phyloP scores from a whole-genome alignment of 164 flowering plant genomes.

The Aristolochia contorta region DNA sequence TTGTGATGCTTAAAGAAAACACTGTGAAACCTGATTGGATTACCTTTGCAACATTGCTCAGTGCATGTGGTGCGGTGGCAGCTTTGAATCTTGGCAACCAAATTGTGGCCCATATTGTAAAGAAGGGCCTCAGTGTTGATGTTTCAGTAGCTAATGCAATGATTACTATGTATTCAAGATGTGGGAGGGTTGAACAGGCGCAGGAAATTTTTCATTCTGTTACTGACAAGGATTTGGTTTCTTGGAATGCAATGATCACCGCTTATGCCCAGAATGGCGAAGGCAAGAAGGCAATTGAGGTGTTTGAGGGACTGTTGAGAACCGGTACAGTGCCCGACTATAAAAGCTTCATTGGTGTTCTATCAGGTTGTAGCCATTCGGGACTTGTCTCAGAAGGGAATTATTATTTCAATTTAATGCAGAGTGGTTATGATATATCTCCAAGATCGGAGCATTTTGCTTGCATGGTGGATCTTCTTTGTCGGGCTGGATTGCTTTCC shows the following conservation, averaged over 20 bases:
- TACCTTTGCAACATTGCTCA: slow-evolving; percentile 26
- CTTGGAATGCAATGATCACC: slow-evolving; percentile 50
- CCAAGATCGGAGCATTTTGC: slow-evolving; percentile 30
- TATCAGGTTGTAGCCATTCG: slow-evolving; percentile 44
- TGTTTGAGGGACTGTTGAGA: slow-evolving; percentile 29
- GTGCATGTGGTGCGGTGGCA: slow-evolving; percentile 35
- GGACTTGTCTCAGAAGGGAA: slow-evolving; percentile 31
- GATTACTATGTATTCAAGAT: slow-evolving; percentile 38
- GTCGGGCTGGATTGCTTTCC: slow-evolving; percentile 36
- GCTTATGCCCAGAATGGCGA: slow-evolving; percentile 45
- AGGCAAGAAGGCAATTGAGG: slow-evolving; percentile 27
- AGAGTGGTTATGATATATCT: slow-evolving; percentile 20
- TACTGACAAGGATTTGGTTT: slow-evolving; percentile 25
- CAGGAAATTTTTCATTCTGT: slow-evolving; percentile 24
- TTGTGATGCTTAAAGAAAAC: slow-evolving; percentile 21
- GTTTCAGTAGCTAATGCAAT: slow-evolving; percentile 34
- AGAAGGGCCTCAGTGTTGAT: slow-evolving; percentile 22
- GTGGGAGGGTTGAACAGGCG: slow-evolving; percentile 35
- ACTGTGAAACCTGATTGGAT: slow-evolving; percentile 31
- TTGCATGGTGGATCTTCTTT: slow-evolving; percentile 49
- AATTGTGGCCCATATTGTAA: slow-evolving; percentile 27
- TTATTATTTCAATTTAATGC: slow-evolving; percentile 32
- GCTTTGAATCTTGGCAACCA: slow-evolving; percentile 32
- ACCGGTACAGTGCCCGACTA: slow-evolving; percentile 28
- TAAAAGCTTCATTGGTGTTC: slow-evolving; percentile 31